Evolutionary conservation across 2,329 filamentous ascomycete species (phyloP).

Genomic region (Pyrenochaeta sp.): DNA sequence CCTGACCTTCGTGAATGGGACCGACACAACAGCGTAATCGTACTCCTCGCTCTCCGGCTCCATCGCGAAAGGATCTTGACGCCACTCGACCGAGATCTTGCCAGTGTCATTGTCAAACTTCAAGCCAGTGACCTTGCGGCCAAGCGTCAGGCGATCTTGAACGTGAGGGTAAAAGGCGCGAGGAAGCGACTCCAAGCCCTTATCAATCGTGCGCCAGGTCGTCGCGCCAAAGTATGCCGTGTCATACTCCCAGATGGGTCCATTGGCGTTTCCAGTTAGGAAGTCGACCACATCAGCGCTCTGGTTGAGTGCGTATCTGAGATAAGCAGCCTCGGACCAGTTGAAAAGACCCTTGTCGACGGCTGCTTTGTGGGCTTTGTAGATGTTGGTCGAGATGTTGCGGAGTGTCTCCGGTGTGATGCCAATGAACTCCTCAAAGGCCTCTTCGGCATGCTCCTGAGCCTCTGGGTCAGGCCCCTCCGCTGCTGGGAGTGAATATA

Average conservation of each 20-base stretch:
- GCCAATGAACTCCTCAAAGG: constrained; percentile 28
- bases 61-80: constrained; percentile 55
- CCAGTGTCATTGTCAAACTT: constrained; percentile 59
- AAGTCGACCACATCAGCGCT: constrained; percentile 63
- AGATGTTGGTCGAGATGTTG: constrained; percentile 58
- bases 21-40: constrained; percentile 73
- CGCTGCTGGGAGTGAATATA: constrained; percentile 22
- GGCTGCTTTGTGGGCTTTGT: constrained; percentile 62
- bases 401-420: constrained; percentile 35
- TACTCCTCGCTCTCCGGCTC: constrained; percentile 60
- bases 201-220: constrained; percentile 71
- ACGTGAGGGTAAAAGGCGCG: constrained; percentile 70
- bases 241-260: constrained; percentile 61
- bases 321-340: constrained; percentile 71
- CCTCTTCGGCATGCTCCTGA: constrained; percentile 29
- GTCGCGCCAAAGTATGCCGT: constrained; percentile 67
- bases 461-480: constrained; percentile 27
- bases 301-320: constrained; percentile 66
- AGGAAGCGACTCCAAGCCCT: constrained; percentile 67
- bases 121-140: constrained; percentile 66
- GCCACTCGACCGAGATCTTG: constrained; percentile 68
- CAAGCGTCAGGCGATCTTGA: constrained; percentile 64
- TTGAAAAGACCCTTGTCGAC: constrained; percentile 66
- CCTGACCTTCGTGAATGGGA: constrained; percentile 71
- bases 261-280: constrained; percentile 48